phyloP scores from a whole-genome alignment of 306 rosid genomes.

The Trifolium dubium region DNA sequence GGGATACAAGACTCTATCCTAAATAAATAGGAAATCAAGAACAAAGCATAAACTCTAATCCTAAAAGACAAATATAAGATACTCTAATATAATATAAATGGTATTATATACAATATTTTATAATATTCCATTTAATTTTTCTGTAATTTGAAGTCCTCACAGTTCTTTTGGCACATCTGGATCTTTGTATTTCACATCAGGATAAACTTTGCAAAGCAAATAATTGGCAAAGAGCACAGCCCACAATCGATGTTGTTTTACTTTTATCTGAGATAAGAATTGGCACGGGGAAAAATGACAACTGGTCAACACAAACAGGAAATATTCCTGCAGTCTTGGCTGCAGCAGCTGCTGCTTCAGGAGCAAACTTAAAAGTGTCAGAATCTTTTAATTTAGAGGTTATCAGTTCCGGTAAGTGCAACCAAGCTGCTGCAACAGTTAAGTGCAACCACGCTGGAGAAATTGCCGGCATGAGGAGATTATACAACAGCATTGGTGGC shows the following conservation, averaged over 20 bases:
- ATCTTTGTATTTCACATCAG: constrained; percentile 51
- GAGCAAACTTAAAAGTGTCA: constrained; percentile 80
- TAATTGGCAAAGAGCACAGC: constrained; percentile 93
- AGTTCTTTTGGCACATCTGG: constrained; percentile 37
- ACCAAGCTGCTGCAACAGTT: constrained; percentile 90
- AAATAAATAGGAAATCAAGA: neutral
- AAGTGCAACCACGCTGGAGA: constrained; percentile 98
- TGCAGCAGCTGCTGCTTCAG: constrained; percentile 98
- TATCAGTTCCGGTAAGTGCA: constrained; percentile 92
- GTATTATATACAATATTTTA: neutral
- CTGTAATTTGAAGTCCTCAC: constrained; percentile 5
- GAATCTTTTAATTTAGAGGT: constrained; percentile 96
- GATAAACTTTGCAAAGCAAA: constrained; percentile 94
- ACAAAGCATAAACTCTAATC: neutral
- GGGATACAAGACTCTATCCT: neutral
- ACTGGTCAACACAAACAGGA: constrained; percentile 84
- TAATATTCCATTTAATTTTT: constrained; percentile 5
- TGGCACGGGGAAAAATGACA: constrained; percentile 88
- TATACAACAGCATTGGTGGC: constrained; percentile 96
- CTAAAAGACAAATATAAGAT: neutral
- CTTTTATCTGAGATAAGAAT: constrained; percentile 93
- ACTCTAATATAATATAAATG: neutral
- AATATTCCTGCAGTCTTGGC: constrained; percentile 95
- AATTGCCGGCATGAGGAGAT: constrained; percentile 98
- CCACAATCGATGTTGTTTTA: constrained; percentile 88